Percentiles rank a stretch among this genome's conserved stretches.
These are phyloP conservation scores for Phaeosphaeriaceae sp. DNA, from an alignment of 2,329 filamentous ascomycete species.

Conservation along the genomic window DNA sequence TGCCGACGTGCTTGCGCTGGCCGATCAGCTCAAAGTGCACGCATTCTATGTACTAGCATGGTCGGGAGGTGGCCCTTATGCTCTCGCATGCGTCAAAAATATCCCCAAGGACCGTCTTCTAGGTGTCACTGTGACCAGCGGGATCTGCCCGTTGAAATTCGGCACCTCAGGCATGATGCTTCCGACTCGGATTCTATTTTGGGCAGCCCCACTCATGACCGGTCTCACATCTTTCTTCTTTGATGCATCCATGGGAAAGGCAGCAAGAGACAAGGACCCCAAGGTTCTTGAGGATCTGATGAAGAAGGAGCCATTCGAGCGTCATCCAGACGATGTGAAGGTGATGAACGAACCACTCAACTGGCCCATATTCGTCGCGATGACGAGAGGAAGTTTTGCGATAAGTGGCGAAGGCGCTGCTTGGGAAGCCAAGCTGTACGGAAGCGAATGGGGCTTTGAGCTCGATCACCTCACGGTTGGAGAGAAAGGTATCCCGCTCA, in stretches of 20 bases:
- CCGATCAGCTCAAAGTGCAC: conserved; percentile 49
- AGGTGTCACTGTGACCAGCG: conserved; percentile 33
- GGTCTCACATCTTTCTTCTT: conserved; percentile 25
- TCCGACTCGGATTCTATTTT: conserved; percentile 27
- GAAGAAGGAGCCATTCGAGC: conserved; percentile 24
- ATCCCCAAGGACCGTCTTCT: conserved; percentile 41
- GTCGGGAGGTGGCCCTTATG: conserved; percentile 58
- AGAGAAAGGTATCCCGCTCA: conserved; percentile 24
- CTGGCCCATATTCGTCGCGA: conserved; percentile 32
- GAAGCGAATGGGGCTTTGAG: conserved; percentile 42
- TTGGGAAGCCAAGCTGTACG: conserved; percentile 38
- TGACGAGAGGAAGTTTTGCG: conserved; percentile 33
- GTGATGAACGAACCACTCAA: conserved; percentile 28
- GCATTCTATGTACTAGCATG: conserved; percentile 54
- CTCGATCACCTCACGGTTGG: conserved; percentile 33
- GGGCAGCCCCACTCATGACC: conserved; percentile 35
- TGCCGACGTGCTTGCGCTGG: conserved; percentile 51
- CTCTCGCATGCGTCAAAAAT: conserved; percentile 54
- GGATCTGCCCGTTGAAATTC: conserved; percentile 31
- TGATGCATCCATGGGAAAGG: conserved; percentile 34
- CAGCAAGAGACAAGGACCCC: conserved; percentile 31
- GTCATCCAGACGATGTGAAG: conserved; percentile 27
- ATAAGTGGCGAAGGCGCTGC: conserved; percentile 35
- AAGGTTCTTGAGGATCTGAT: conserved; percentile 35
- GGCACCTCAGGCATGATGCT: conserved; percentile 38